A percentile compares a stretch with the other conserved stretches of the same genome.
These are phyloP conservation scores for Spiraea crenata DNA, from an alignment of 331 rosid species.

Conservation along the genomic window DNA sequence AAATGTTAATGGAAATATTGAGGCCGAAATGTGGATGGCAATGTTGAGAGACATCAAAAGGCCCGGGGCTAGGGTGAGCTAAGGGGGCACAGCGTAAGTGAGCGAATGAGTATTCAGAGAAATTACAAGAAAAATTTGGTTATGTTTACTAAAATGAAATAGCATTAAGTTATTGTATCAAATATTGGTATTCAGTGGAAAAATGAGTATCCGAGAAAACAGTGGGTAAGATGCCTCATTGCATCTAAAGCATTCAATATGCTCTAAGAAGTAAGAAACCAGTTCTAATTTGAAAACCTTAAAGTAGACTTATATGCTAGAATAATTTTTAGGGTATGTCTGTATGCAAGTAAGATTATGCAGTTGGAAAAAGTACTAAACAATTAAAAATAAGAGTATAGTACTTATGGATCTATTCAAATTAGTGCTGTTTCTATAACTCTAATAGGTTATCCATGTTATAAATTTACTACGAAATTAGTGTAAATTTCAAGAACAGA, in stretches of 20 bases:
- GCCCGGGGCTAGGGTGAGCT: conserved; percentile 4
- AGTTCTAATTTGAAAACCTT: neutral
- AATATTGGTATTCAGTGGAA: neutral
- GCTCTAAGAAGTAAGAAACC: neutral
- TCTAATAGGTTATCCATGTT: too few relatives aligned
- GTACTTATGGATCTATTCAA: too few relatives aligned
- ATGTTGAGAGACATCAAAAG: neutral
- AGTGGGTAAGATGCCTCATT: neutral
- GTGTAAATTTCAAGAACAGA: too few relatives aligned
- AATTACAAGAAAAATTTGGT: neutral
- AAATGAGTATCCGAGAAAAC: neutral
- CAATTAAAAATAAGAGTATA: too few relatives aligned
- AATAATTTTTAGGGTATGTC: neutral
- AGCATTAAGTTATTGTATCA: neutral
- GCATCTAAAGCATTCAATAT: neutral
- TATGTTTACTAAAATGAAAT: neutral
- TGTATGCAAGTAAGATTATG: neutral
- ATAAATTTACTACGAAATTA: too few relatives aligned
- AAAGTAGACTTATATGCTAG: too few relatives aligned
- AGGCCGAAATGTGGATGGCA: neutral
- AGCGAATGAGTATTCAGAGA: neutral
- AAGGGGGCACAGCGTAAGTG: neutral
- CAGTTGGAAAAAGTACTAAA: too few relatives aligned
- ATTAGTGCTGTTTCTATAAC: too few relatives aligned
- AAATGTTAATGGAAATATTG: neutral